Evolutionary conservation across 2,329 filamentous ascomycete genomes (phyloP).

Genomic region (Didymella pomorum): DNA sequence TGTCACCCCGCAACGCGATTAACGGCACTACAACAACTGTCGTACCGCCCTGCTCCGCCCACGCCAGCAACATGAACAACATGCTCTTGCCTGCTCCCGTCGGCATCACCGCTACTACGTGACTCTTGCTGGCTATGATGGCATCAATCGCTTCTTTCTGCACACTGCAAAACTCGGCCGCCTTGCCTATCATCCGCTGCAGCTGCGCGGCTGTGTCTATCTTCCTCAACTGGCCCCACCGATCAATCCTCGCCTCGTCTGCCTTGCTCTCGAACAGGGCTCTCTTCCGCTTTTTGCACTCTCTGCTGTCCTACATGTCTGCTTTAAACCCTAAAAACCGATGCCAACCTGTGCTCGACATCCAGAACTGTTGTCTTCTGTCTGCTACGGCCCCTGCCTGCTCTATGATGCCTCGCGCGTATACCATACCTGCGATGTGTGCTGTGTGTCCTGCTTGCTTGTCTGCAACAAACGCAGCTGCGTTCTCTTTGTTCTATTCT

Average conservation of each 20-base stretch:
- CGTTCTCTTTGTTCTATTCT: constrained; percentile 20
- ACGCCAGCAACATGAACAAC: constrained; percentile 1
- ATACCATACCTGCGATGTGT: constrained; percentile 23
- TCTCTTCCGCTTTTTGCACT: neutral
- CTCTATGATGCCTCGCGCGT: too few species aligned
- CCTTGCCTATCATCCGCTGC: neutral
- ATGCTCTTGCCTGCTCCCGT: constrained; percentile 1
- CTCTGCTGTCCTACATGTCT: too few species aligned
- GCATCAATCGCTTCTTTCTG: neutral
- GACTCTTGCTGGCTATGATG: constrained; percentile 1
- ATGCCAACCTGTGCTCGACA: constrained; percentile 28
- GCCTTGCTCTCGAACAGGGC: neutral
- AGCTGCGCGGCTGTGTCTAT: neutral
- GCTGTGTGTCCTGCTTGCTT: constrained; percentile 20
- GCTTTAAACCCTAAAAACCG: constrained; percentile 27
- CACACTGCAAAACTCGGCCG: neutral
- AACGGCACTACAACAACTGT: neutral
- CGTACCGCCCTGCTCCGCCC: neutral
- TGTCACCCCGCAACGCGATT: neutral
- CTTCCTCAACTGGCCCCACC: neutral
- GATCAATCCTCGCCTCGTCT: neutral
- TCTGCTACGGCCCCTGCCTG: constrained; percentile 17
- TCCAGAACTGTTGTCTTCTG: constrained; percentile 21
- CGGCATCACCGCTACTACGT: constrained; percentile 5
- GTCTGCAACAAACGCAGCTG: constrained; percentile 12